Evolutionary conservation across 1,284 basidiomycete species (phyloP).

Genomic region (Naganishia liquefaciens): DNA sequence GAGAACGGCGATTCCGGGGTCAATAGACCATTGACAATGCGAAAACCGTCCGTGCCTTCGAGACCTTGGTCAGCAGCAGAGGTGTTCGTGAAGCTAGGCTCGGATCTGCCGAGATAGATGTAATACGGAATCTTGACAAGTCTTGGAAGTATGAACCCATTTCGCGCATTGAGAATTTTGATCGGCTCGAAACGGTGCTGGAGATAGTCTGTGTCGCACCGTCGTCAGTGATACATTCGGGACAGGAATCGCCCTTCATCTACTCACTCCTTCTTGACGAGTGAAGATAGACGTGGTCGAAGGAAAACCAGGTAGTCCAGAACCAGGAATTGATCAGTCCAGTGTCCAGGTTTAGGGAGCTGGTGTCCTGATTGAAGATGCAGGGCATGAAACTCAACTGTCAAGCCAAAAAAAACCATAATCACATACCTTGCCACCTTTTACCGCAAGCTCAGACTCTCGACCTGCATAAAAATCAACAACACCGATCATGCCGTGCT

Average conservation of each 20-base stretch:
- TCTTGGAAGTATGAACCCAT: conserved; percentile 69
- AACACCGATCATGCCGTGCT: conserved; percentile 68
- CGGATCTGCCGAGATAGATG: conserved; percentile 66
- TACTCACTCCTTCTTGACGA: conserved; percentile 61
- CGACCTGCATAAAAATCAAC: conserved; percentile 78
- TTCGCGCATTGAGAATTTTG: conserved; percentile 71
- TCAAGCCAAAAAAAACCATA: background rate
- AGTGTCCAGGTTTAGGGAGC: conserved; percentile 24
- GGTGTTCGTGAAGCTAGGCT: conserved; percentile 58
- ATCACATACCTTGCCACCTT: conserved; percentile 54
- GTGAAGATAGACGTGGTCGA: conserved; percentile 73
- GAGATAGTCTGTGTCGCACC: conserved; percentile 61
- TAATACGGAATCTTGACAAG: conserved; percentile 69
- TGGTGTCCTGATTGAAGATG: conserved; percentile 30
- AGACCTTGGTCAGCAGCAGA: conserved; percentile 72
- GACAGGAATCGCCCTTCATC: background rate
- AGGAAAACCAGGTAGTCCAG: conserved; percentile 79
- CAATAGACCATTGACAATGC: conserved; percentile 50
- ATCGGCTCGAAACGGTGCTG: conserved; percentile 79
- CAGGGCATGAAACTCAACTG: background rate
- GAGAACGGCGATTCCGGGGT: conserved; percentile 57
- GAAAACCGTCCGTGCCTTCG: conserved; percentile 41
- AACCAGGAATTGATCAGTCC: conserved; percentile 66
- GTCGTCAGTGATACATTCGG: conserved; percentile 11
- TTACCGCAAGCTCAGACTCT: conserved; percentile 60